These are phyloP conservation scores for Flaveria robusta DNA, from an alignment of 129 eudicot species.

Conservation along the genomic window DNA sequence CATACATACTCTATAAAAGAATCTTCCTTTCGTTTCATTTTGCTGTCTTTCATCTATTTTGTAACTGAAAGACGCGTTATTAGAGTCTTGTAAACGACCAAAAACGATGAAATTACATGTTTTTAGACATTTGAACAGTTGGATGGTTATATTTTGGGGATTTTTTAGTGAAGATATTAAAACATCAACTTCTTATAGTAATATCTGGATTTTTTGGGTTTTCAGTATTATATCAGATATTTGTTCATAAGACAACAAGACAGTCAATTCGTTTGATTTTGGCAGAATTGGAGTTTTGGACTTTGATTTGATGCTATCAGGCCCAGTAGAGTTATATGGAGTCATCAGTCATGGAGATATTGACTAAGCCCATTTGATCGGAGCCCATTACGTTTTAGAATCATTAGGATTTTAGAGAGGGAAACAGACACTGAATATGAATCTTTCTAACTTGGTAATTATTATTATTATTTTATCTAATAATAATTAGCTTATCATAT, in stretches of 20 bases:
- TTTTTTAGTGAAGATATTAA: neutral
- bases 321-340: neutral
- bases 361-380: neutral
- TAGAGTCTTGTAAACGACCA: neutral
- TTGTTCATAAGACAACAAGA: neutral
- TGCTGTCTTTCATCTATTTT: neutral
- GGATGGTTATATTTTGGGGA: neutral
- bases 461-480: neutral
- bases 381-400: neutral
- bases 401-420: neutral
- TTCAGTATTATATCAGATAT: neutral
- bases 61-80: neutral
- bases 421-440: neutral
- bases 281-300: neutral
- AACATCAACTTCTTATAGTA: conserved; percentile 4
- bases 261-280: neutral
- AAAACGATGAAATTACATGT: neutral
- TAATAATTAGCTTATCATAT: neutral
- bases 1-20: conserved; percentile 17
- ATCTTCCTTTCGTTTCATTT: conserved; percentile 1
- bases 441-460: neutral
- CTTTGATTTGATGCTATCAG: neutral
- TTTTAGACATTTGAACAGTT: neutral
- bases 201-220: neutral
- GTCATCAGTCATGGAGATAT: neutral